A percentile compares a stretch with the other conserved stretches of the same genome.
Conservation (phyloP, 108 stramenopile species). For the Seminavis robusta region DNA sequence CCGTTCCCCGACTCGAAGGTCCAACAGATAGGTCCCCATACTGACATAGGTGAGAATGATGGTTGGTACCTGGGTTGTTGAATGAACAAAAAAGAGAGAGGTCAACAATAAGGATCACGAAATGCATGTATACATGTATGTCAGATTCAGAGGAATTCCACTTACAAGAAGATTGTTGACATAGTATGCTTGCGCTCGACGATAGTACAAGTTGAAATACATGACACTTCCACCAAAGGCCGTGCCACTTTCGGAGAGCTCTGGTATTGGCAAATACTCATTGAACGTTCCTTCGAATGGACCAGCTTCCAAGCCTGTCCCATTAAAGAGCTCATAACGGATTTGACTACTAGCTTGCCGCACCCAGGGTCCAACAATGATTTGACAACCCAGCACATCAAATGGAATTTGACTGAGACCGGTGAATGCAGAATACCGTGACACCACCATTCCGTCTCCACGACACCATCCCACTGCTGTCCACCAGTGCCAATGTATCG, state of each 20-base stretch:
- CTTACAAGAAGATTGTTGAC: conserved; percentile 10
- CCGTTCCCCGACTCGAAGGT: too few species aligned
- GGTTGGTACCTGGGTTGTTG: conserved; percentile 22
- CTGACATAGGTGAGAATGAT: conserved; percentile 14
- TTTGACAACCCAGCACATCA: too few species aligned
- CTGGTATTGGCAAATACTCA: conserved; percentile 16
- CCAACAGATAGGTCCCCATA: conserved; percentile 22
- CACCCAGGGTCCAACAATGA: too few species aligned
- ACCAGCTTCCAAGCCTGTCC: too few species aligned
- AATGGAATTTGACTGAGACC: too few species aligned
- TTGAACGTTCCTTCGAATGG: conserved; percentile 8
- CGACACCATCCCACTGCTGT: conserved; percentile 8
- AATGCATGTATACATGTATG: not conserved
- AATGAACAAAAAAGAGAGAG: not conserved
- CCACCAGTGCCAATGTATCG: conserved; percentile 6
- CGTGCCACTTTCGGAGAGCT: not conserved
- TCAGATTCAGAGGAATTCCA: too few species aligned
- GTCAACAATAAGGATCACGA: not conserved
- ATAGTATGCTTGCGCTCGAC: conserved; percentile 10
- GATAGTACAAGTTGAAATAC: conserved; percentile 13
- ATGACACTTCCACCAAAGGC: not conserved
- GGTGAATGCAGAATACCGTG: conserved; percentile 8
- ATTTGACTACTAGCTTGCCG: too few species aligned
- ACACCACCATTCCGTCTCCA: conserved; percentile 11
- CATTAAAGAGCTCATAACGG: too few species aligned